phyloP scores from a whole-genome alignment of 2,329 filamentous ascomycete species.

The Sclerotinia borealis region DNA sequence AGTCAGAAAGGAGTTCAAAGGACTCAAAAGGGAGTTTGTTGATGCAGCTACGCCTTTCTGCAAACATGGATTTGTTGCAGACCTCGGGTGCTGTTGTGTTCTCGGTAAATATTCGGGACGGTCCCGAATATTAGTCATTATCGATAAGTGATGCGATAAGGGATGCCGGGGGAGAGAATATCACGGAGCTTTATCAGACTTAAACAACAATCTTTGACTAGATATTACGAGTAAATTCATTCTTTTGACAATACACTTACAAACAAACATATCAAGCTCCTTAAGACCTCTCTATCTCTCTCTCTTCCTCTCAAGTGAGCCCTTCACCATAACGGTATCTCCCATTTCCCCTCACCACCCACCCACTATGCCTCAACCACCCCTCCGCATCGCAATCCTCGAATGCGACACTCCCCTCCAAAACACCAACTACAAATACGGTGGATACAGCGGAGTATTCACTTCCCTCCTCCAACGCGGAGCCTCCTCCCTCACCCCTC shows the following conservation, averaged over 20 bases:
- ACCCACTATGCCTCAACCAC: constrained; percentile 25
- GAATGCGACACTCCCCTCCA: constrained; percentile 77
- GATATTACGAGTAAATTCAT: background rate
- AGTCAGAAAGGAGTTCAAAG: too few relatives aligned
- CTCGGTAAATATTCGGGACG: background rate
- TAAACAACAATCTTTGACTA: background rate
- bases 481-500: constrained; percentile 42
- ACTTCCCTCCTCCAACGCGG: constrained; percentile 50
- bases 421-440: constrained; percentile 57
- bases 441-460: constrained; percentile 69
- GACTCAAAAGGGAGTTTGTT: too few relatives aligned
- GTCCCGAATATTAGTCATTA: background rate
- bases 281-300: too few relatives aligned
- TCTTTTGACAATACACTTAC: background rate
- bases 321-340: too few relatives aligned
- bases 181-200: background rate
- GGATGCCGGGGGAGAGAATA: background rate
- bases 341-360: background rate
- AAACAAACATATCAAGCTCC: too few relatives aligned
- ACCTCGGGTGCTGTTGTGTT: background rate
- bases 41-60: too few relatives aligned
- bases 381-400: constrained; percentile 62
- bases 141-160: constrained; percentile 8
- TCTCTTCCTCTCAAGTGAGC: too few relatives aligned
- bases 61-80: background rate